Evolutionary conservation across 306 rosid species (phyloP).

Genomic region (Spatholobus suberectus): DNA sequence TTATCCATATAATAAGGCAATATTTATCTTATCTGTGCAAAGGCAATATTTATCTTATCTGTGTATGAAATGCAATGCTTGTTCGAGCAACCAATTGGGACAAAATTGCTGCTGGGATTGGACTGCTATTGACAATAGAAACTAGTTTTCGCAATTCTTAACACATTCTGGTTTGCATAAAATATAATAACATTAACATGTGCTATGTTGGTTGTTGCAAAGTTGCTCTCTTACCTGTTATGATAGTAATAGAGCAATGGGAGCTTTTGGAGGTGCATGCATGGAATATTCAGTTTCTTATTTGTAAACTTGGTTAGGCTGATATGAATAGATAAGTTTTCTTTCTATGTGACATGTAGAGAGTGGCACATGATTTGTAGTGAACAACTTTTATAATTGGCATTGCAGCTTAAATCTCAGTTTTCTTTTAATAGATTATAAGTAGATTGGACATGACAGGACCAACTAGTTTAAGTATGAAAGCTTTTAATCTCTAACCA

Average conservation of each 20-base stretch:
- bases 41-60: too few relatives aligned
- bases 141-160: neutral
- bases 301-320: too few relatives aligned
- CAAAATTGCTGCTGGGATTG: neutral
- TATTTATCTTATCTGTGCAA: too few relatives aligned
- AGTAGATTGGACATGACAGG: neutral
- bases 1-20: neutral
- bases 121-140: neutral
- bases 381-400: too few relatives aligned
- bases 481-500: too few relatives aligned
- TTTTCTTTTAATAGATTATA: neutral
- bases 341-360: too few relatives aligned
- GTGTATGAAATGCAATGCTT: too few relatives aligned
- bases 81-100: neutral
- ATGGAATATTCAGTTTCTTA: too few relatives aligned
- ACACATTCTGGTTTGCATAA: neutral
- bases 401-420: too few relatives aligned
- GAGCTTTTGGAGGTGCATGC: neutral
- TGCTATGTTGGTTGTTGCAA: neutral
- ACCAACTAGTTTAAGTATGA: neutral
- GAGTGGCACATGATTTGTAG: too few relatives aligned
- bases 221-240: neutral
- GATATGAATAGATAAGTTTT: too few relatives aligned
- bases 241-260: neutral
- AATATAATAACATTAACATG: neutral